Evolutionary conservation across 805 yeast genomes (phyloP), one percentile per base, ranked within the genome.

Genomic region (Monosporozyma solicola): DNA sequence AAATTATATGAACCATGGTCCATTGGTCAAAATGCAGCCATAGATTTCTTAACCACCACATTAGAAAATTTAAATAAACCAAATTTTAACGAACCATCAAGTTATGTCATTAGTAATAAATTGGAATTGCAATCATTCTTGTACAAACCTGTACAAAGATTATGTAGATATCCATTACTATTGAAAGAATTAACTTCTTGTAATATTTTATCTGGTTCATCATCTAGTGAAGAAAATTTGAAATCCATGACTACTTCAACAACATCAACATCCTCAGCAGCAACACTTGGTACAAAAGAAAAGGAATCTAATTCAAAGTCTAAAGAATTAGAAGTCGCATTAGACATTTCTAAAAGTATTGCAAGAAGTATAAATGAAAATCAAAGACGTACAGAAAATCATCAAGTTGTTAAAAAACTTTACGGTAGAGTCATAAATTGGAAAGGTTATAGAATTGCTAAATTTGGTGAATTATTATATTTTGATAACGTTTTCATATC

Each of bases 1-100:
- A 84, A 82, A 57, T 81, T 88, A 9, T 94, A 94, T 69, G 96
- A 90, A 67, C 90, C 96, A 7, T 94, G 96, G 92, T 87, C 97
- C 27, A 77, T 90, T 52, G 92, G 92, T 54, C 97, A 89, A 69
- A 81, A 82, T 59, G 82, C 88, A 3, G 97, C 98, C 1, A 79
- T 88, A 45, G 96, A 88, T 53, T 78, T 89, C 52, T 86, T 94
- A 41, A 74, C 76, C 47, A 63, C 70, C 11, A 67, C 66, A 27
- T 57, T 68, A 50, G 65, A 67, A 31, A 65, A 69, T 32, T 78
- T 77, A 58, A 89, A 87, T 15, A 39, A 29, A 27, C 58, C 31
- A 32, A 43, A 43, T 43, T 24, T 43, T 43, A 47, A 32, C 33
- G 39, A 47, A 32, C 37, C 37, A 5, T 64, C 75, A 5, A 80